These are phyloP conservation scores for Ceratobasidium sp. DNA, from an alignment of 1,284 basidiomycete species.

Conservation along the genomic window DNA sequence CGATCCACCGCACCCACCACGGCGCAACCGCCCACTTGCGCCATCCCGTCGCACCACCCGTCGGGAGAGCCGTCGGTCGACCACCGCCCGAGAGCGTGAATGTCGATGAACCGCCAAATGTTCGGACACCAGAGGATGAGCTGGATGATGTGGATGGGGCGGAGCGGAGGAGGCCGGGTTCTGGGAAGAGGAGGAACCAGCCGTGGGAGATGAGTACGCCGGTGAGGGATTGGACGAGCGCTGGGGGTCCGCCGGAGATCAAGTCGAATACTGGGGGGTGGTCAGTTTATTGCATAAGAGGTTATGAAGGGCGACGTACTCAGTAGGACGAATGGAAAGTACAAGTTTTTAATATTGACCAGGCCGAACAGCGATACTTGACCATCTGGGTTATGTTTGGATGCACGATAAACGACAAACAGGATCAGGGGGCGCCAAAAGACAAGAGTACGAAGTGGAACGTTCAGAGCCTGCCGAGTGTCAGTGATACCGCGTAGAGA, in stretches of 20 bases:
- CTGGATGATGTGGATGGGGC: constrained; percentile 51
- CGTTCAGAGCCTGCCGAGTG: constrained; percentile 63
- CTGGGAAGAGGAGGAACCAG: constrained; percentile 72
- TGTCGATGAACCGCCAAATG: constrained; percentile 29
- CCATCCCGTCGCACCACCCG: constrained; percentile 52
- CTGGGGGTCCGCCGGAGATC: constrained; percentile 68
- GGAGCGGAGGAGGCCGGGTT: constrained; percentile 26
- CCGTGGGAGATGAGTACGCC: constrained; percentile 80
- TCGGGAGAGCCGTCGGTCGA: constrained; percentile 44
- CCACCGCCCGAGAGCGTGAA: constrained; percentile 55
- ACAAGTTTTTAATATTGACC: constrained; percentile 73
- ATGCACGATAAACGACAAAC: constrained; percentile 74
- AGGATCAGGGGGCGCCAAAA: constrained; percentile 76
- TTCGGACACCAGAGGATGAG: constrained; percentile 14
- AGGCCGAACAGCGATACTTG: constrained; percentile 80
- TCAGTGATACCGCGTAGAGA: neutral
- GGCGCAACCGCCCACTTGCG: constrained; percentile 48
- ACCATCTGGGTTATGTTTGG: constrained; percentile 71
- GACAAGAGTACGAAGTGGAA: constrained; percentile 68
- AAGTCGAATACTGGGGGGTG: constrained; percentile 67
- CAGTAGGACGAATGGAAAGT: constrained; percentile 80
- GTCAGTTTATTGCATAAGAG: neutral
- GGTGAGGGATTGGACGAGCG: constrained; percentile 68
- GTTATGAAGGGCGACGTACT: constrained; percentile 6
- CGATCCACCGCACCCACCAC: constrained; percentile 42